These are phyloP conservation scores for Gracilaria caudata DNA, from an alignment of 23 red algal genomes.

Conservation along the genomic window DNA sequence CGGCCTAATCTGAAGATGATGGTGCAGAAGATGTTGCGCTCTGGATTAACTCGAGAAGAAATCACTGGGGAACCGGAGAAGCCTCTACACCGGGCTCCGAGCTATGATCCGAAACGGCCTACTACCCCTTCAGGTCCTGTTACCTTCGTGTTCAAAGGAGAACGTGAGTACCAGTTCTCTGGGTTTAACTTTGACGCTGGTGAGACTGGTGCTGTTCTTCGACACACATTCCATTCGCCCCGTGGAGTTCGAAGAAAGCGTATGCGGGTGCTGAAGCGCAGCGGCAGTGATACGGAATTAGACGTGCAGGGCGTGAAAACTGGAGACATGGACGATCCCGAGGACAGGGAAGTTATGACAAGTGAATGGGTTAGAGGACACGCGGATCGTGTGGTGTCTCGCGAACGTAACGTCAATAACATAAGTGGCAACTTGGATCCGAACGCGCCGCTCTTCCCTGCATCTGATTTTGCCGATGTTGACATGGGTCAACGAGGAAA, in stretches of 20 bases:
- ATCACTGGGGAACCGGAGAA: constrained; percentile 54
- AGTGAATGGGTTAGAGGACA: constrained; percentile 41
- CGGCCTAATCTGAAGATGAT: constrained; percentile 71
- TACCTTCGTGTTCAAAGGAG: constrained; percentile 55
- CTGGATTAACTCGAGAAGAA: constrained; percentile 60
- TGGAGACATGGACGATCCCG: neutral
- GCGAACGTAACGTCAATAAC: neutral
- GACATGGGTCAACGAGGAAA: constrained; percentile 17
- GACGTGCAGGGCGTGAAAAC: constrained; percentile 43
- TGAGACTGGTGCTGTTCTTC: constrained; percentile 53
- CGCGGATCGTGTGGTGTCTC: neutral
- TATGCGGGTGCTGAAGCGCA: constrained; percentile 51
- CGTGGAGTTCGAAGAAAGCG: constrained; percentile 52
- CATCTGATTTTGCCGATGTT: constrained; percentile 5
- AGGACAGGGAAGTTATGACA: constrained; percentile 11
- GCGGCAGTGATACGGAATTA: constrained; percentile 67
- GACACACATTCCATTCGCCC: constrained; percentile 47
- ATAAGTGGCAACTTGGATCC: neutral
- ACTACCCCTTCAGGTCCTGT: constrained; percentile 50
- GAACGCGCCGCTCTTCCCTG: neutral
- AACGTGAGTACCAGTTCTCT: constrained; percentile 59
- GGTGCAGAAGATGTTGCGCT: constrained; percentile 65
- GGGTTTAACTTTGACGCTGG: constrained; percentile 70
- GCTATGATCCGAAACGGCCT: constrained; percentile 46
- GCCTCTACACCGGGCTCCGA: constrained; percentile 42